phyloP scores from a whole-genome alignment of 129 eudicot genomes.

The Centrapalus pauciflorus region DNA sequence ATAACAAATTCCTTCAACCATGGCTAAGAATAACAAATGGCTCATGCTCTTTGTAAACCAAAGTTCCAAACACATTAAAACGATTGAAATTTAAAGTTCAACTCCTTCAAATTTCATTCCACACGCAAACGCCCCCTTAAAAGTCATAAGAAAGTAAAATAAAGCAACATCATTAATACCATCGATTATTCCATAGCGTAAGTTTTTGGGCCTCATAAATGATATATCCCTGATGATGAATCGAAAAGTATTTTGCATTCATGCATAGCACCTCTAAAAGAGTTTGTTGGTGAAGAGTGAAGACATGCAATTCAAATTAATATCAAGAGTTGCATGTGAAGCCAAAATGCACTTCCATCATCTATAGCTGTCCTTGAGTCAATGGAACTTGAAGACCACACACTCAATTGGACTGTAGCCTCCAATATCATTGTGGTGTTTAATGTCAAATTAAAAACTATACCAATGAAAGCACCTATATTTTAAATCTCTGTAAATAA shows the following conservation, averaged over 20 bases:
- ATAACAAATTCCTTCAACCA: no score
- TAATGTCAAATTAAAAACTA: background rate
- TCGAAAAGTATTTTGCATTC: no score
- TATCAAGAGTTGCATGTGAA: background rate
- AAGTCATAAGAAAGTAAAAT: no score
- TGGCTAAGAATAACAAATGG: no score
- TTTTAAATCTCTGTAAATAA: background rate
- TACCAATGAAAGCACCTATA: background rate
- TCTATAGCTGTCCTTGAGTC: background rate
- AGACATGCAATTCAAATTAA: background rate
- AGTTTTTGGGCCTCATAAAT: background rate
- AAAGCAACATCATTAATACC: no score
- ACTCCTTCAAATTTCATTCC: no score
- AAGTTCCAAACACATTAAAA: no score
- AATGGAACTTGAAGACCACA: background rate
- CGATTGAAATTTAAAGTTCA: no score
- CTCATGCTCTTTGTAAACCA: no score
- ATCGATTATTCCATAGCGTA: no score
- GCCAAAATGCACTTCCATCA: background rate
- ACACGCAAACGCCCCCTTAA: no score
- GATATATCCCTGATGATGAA: no score
- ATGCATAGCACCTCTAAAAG: background rate
- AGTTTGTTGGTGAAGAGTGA: background rate
- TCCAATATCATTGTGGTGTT: background rate
- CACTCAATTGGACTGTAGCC: background rate